Percentiles rank a stretch among this genome's conserved stretches.
phyloP scores from a whole-genome alignment of 345 rosid species.

The Acer yangbiense region DNA sequence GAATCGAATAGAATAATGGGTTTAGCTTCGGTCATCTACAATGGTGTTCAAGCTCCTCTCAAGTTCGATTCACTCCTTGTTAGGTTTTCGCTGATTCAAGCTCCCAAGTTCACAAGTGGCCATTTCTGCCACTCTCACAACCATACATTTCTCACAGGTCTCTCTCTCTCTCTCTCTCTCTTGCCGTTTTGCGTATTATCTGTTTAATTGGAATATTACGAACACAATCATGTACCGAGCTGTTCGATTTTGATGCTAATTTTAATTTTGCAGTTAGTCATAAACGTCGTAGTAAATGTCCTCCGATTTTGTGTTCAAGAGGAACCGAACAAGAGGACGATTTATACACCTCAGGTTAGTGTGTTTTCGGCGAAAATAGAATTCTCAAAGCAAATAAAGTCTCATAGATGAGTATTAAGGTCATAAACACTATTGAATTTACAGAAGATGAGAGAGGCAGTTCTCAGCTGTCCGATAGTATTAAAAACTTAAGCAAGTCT shows the following conservation, averaged over 20 bases:
- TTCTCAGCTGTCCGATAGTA: slow-evolving; percentile 32
- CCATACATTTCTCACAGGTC: slow-evolving; percentile 23
- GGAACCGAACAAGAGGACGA: slow-evolving; percentile 60
- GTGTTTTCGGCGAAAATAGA: not conserved
- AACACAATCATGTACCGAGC: not conserved
- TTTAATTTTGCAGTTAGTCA: slow-evolving; percentile 35
- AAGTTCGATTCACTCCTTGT: slow-evolving; percentile 39
- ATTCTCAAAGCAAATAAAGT: not conserved
- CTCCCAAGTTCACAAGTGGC: slow-evolving; percentile 39
- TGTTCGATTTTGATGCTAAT: slow-evolving; percentile 13
- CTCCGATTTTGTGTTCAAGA: slow-evolving; percentile 44
- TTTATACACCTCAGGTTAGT: slow-evolving; percentile 56
- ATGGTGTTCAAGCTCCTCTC: slow-evolving; percentile 46
- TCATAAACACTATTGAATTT: slow-evolving; percentile 2
- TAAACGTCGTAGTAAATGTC: slow-evolving; percentile 28
- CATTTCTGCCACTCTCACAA: slow-evolving; percentile 37
- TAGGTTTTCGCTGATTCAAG: slow-evolving; percentile 30
- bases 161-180: not conserved
- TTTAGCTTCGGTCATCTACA: slow-evolving; percentile 65
- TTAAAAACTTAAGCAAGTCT: slow-evolving; percentile 21
- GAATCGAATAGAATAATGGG: slow-evolving; percentile 37
- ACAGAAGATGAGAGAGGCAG: slow-evolving; percentile 50
- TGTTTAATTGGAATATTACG: not conserved
- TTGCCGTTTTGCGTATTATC: not conserved
- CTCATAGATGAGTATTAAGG: not conserved